Conservation (phyloP, 1,284 basidiomycete species). For the Thelephora terrestris region DNA sequence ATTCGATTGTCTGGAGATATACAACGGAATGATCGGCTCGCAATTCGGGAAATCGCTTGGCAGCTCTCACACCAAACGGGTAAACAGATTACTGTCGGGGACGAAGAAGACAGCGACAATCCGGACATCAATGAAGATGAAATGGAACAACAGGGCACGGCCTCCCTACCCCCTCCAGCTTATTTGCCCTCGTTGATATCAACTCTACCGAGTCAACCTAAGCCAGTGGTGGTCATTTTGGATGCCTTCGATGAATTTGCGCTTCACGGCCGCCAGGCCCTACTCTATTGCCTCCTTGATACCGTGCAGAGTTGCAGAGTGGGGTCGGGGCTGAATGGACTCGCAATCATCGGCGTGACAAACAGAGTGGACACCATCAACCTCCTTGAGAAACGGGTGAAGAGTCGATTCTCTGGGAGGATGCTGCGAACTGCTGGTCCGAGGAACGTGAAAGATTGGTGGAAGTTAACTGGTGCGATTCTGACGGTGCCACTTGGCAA, state of each 20-base stretch:
- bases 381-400: constrained; percentile 87
- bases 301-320: constrained; percentile 64
- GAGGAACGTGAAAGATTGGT: constrained; percentile 41
- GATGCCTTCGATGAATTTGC: constrained; percentile 92
- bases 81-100: constrained; percentile 31
- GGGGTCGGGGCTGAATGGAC: constrained; percentile 45
- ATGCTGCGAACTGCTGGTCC: constrained; percentile 70
- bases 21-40: constrained; percentile 77
- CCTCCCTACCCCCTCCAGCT: constrained; percentile 52
- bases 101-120: constrained; percentile 26
- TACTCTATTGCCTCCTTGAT: constrained; percentile 85
- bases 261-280: constrained; percentile 76
- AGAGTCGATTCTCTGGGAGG: constrained; percentile 89
- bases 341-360: constrained; percentile 79
- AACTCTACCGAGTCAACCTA: constrained; percentile 62
- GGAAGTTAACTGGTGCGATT: constrained; percentile 31
- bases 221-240: constrained; percentile 74
- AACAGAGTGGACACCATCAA: constrained; percentile 82
- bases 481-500: constrained; percentile 27
- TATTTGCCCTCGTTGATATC: constrained; percentile 78
- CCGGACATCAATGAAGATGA: constrained; percentile 9
- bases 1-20: constrained; percentile 80
- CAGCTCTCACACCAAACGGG: constrained; percentile 70
- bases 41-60: constrained; percentile 86
- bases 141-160: constrained; percentile 19